phyloP scores from a whole-genome alignment of 163 green algal genomes.

The Dunaliella salina region DNA sequence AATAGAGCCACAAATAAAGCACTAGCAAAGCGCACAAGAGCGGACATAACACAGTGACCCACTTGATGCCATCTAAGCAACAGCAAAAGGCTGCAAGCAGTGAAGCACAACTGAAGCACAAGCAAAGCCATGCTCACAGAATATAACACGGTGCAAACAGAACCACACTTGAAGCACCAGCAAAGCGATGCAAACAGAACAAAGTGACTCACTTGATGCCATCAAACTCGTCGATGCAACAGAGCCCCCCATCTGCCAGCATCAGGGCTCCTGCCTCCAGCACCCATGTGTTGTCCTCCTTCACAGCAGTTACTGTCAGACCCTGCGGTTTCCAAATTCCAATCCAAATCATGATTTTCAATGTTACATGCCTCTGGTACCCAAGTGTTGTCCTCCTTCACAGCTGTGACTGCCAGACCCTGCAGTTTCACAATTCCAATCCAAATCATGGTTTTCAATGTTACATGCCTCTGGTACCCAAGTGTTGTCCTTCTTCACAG shows the following conservation, averaged over 20 bases:
- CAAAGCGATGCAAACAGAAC: no score
- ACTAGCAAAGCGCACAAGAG: no score
- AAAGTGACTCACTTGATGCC: constrained; percentile 45
- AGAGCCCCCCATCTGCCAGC: constrained; percentile 84
- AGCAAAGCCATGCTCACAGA: no score
- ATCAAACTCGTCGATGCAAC: constrained; percentile 95
- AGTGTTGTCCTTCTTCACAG: not conserved
- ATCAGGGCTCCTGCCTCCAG: constrained; percentile 88
- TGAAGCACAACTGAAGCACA: no score
- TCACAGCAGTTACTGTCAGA: constrained; percentile 68
- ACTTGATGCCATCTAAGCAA: no score
- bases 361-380: not conserved
- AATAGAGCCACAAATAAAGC: no score
- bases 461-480: no score
- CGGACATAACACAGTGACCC: no score
- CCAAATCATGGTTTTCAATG: not conserved
- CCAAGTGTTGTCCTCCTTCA: not conserved
- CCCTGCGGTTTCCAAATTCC: constrained; percentile 25
- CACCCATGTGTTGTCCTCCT: constrained; percentile 66
- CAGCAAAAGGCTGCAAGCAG: no score
- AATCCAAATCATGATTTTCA: not conserved
- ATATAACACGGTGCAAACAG: no score
- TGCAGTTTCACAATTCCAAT: not conserved
- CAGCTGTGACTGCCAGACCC: constrained; percentile 63
- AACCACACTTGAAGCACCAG: no score